A percentile compares a stretch with the other conserved stretches of the same genome.
These are phyloP conservation scores for Neopestalotiopsis sp. DNA, from an alignment of 2,329 filamentous ascomycete species.

Conservation along the genomic window DNA sequence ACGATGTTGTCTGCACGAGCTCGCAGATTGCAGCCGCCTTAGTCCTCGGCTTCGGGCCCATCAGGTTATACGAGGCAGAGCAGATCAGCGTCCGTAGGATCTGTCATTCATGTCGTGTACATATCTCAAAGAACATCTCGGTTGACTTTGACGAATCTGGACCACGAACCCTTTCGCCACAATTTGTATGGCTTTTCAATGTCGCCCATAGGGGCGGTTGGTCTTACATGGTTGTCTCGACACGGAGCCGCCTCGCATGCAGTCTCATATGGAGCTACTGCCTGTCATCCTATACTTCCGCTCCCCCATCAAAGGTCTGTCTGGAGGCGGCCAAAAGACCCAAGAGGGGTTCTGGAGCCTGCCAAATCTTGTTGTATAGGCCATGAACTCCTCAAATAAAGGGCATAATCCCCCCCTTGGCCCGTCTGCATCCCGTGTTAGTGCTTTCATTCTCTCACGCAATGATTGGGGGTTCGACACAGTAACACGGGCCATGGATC, in stretches of 20 bases:
- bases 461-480: background rate
- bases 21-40: background rate
- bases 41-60: background rate
- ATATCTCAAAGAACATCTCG: background rate
- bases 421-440: background rate
- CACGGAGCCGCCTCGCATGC: background rate
- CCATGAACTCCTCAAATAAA: background rate
- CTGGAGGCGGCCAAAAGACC: background rate
- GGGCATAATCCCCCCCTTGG: background rate
- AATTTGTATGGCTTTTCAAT: background rate
- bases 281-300: background rate
- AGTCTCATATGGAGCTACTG: slow-evolving; percentile 2
- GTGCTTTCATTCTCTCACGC: background rate
- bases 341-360: background rate
- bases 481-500: background rate
- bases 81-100: background rate
- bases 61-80: background rate
- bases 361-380: background rate
- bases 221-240: slow-evolving; percentile 1
- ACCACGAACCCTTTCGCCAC: background rate
- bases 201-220: background rate
- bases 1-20: background rate
- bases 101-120: background rate
- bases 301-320: background rate
- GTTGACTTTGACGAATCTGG: background rate